Base-by-base conservation (phyloP, 805 yeast genomes). In the Wickerhamomyces ciferrii region DNA sequence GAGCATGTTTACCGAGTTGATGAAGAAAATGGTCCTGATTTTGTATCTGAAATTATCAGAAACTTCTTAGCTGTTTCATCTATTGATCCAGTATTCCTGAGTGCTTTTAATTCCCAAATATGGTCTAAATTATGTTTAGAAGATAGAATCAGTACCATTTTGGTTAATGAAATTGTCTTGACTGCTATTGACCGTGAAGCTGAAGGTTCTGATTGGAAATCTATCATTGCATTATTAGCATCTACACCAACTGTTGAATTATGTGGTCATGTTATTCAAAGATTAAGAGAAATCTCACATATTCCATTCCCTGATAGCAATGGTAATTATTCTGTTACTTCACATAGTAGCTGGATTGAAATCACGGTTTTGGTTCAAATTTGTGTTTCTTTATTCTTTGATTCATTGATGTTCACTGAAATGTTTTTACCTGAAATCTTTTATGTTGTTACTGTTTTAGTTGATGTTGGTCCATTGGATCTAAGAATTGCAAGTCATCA, bases 161-260 rank as follows among this genome's bases (percentile, higher is more conserved):
- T 87, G 21, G 74, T 88, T 11, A 90, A 86, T 51, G 96, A 87
- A 56, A 78, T 86, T 20, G 78, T 87, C 6, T 77, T 82, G 2
- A 83, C 82, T 51, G 84, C 90, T 1, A 75, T 87, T 53, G 94
- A 86, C 52, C 79, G 83, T 56, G 85, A 84, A 53, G 82, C 88
- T n/a, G 88, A 84, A 53, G 85, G 83, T 4, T 75, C 78, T 35
- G 81, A 75, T 42, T 86, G 88, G 88, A 72, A 74, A 18, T 77
- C 75, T 41, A 74, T 82, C 6, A 73, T 84, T 2, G 73, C 84
- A 1, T 71, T 84, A n/a, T 68, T 88, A 52, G 75, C 84, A 1
- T 63, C 79, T 14, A 69, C 78, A 20, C 90, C 96, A 3, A 81
- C 92, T 1, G 69, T 83, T n/a, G 87, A 83, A 51, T 71, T 87